Evolutionary conservation across 441 rosid genomes (phyloP).

Genomic region (Mallotus repandus): DNA sequence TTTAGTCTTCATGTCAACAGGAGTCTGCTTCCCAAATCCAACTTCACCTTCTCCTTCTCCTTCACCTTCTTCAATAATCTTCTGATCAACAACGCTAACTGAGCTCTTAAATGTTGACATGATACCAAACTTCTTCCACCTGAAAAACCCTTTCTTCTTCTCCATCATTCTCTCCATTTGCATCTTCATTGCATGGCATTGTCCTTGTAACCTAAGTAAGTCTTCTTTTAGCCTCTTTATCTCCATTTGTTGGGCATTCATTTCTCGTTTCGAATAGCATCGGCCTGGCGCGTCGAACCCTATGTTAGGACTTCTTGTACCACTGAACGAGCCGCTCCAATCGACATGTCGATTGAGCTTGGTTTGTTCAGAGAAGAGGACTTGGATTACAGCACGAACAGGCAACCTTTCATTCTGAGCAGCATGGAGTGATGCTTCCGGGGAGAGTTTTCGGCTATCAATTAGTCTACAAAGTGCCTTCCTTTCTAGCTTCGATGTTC

Average conservation of each 20-base stretch:
- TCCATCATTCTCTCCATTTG: constrained; percentile 59
- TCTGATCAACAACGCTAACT: constrained; percentile 32
- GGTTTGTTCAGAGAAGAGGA: constrained; percentile 62
- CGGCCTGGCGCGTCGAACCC: constrained; percentile 40
- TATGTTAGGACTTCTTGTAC: constrained; percentile 46
- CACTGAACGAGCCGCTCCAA: constrained; percentile 59
- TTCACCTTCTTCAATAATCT: constrained; percentile 35
- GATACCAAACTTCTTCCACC: constrained; percentile 66
- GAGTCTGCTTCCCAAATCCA: constrained; percentile 48
- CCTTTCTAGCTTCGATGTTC: constrained; percentile 65
- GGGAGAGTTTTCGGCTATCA: constrained; percentile 64
- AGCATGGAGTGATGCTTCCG: constrained; percentile 75
- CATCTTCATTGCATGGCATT: constrained; percentile 47
- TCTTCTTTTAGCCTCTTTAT: constrained; percentile 63
- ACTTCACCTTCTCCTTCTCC: constrained; percentile 27
- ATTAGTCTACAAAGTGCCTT: constrained; percentile 60
- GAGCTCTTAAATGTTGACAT: constrained; percentile 42
- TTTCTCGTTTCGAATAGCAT: constrained; percentile 65
- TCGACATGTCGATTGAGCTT: constrained; percentile 54
- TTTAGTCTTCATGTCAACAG: constrained; percentile 58
- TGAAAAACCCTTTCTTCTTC: constrained; percentile 61
- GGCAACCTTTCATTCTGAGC: constrained; percentile 82
- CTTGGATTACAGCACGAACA: constrained; percentile 69
- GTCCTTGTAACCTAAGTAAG: constrained; percentile 54
- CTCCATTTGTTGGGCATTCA: constrained; percentile 56